Percentiles rank a stretch among this genome's conserved stretches.
Evolutionary conservation across 257 asterid species (phyloP).

Genomic region (Lithospermum erythrorhizon): DNA sequence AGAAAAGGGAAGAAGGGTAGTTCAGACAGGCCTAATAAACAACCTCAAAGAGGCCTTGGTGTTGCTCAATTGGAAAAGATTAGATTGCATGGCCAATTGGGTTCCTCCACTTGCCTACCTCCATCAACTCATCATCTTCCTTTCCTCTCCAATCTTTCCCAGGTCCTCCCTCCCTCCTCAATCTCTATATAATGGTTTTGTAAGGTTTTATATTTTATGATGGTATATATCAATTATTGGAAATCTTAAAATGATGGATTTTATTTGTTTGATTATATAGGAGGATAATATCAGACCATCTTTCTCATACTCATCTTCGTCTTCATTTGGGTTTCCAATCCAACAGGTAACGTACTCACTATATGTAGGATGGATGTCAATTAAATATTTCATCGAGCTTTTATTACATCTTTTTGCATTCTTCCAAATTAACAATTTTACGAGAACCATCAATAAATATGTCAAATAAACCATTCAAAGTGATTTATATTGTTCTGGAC

Average conservation of each 20-base stretch:
- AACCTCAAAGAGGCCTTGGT: slow-evolving; percentile 89
- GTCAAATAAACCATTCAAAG: no score
- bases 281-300: slow-evolving; percentile 58
- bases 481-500: no score
- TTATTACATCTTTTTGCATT: no score
- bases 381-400: no score
- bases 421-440: no score
- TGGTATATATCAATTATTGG: background rate
- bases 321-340: slow-evolving; percentile 39
- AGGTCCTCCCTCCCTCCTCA: slow-evolving; percentile 22
- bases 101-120: slow-evolving; percentile 26
- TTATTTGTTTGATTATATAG: slow-evolving; percentile 15
- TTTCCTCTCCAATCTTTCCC: slow-evolving; percentile 26
- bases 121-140: slow-evolving; percentile 29
- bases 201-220: background rate
- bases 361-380: no score
- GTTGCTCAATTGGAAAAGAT: slow-evolving; percentile 94
- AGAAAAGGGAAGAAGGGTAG: slow-evolving; percentile 49
- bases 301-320: slow-evolving; percentile 27
- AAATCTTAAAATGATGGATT: background rate
- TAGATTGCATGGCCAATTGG: slow-evolving; percentile 70
- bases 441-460: no score
- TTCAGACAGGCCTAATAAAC: slow-evolving; percentile 62
- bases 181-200: background rate
- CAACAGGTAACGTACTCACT: no score